Conservation (phyloP, 2,329 filamentous ascomycete species). For the Microsporum ferrugineum region DNA sequence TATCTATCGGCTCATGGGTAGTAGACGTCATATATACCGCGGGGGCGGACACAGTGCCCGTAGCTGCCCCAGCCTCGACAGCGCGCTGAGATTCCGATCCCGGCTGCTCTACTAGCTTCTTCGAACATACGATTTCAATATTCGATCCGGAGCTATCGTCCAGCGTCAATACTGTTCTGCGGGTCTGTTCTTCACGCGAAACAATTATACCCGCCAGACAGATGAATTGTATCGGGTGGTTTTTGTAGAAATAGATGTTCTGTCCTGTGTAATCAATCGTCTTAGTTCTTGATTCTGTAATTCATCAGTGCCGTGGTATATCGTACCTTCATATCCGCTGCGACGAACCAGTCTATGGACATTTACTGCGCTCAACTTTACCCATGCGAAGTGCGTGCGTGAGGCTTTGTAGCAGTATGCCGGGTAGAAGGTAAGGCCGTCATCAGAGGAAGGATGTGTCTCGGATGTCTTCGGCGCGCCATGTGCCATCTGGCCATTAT, state of each 20-base stretch:
- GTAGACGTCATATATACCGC: constrained; percentile 7
- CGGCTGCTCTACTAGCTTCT: constrained; percentile 23
- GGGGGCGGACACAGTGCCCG: not conserved
- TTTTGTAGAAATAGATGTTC: constrained; percentile 53
- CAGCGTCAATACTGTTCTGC: constrained; percentile 43
- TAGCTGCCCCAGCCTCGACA: constrained; percentile 6
- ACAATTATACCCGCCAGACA: constrained; percentile 61
- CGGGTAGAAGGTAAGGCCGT: constrained; percentile 40
- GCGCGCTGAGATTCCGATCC: constrained; percentile 14
- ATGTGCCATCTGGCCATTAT: constrained; percentile 1
- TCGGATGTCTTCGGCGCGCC: not conserved
- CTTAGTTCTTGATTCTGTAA: not conserved
- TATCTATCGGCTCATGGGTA: constrained; percentile 31
- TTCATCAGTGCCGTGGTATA: not conserved
- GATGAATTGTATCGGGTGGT: constrained; percentile 67
- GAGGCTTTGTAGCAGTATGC: constrained; percentile 50
- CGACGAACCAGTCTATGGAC: constrained; percentile 42
- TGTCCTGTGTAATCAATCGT: constrained; percentile 32
- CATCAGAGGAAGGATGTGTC: not conserved
- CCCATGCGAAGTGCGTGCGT: constrained; percentile 52
- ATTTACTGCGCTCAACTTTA: constrained; percentile 47
- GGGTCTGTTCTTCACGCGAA: constrained; percentile 44
- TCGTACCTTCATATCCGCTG: constrained; percentile 42
- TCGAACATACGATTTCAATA: constrained; percentile 43
- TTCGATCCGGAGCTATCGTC: constrained; percentile 52